phyloP scores from a whole-genome alignment of 202 grass and related monocot species.

The Miscanthus sacchariflorus region DNA sequence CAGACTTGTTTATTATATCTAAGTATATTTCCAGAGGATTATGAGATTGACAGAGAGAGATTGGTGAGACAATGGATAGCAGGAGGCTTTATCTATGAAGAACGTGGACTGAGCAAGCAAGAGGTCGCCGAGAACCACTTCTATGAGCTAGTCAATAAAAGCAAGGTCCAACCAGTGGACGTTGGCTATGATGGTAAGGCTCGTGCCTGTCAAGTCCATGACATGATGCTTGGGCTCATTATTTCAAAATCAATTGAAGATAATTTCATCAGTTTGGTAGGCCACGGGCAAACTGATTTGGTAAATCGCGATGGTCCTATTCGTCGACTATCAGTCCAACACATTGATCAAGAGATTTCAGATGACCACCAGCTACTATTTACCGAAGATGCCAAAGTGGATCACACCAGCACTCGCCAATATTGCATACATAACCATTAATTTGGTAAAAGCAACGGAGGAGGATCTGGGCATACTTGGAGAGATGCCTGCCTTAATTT shows the following conservation, averaged over 20 bases:
- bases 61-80: no score
- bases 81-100: no score
- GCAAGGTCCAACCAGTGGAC: conserved; percentile 26
- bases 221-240: conserved; percentile 45
- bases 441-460: background rate
- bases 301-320: background rate
- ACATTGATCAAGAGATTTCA: background rate
- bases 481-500: conserved; percentile 15
- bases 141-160: no score
- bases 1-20: conserved; percentile 25
- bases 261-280: conserved; percentile 21
- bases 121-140: no score
- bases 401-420: background rate
- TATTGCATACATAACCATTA: background rate
- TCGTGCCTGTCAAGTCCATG: conserved; percentile 32
- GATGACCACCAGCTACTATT: accelerated
- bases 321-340: conserved; percentile 29
- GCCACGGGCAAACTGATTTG: background rate
- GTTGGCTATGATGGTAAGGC: background rate
- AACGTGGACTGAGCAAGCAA: no score
- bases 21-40: no score
- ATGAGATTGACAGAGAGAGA: no score
- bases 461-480: conserved; percentile 7
- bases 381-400: background rate
- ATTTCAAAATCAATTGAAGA: conserved; percentile 27